These are phyloP conservation scores for Berkeleyomyces rouxiae DNA, from an alignment of 2,329 filamentous ascomycete species.

Conservation along the genomic window DNA sequence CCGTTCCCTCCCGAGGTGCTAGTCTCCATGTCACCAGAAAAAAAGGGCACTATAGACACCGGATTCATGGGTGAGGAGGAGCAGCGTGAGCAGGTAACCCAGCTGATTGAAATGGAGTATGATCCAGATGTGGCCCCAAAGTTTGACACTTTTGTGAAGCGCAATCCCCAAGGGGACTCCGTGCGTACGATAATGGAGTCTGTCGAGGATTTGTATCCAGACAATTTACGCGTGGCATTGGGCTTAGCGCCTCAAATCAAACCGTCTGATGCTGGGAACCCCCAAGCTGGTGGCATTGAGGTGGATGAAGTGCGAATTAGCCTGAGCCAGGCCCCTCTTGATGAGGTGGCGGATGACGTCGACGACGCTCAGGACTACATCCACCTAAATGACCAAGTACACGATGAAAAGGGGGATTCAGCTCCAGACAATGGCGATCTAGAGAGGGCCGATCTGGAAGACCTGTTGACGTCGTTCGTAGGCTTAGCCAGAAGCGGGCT, in stretches of 20 bases:
- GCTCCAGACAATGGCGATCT: neutral
- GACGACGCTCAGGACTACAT: neutral
- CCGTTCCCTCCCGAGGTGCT: constrained; percentile 56
- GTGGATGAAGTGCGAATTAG: constrained; percentile 47
- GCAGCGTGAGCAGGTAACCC: constrained; percentile 46
- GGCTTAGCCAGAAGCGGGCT: constrained; percentile 30
- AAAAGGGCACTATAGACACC: constrained; percentile 35
- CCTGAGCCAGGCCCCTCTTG: neutral
- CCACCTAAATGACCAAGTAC: neutral
- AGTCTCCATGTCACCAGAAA: constrained; percentile 69
- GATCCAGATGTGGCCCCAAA: constrained; percentile 26
- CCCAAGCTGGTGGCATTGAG: constrained; percentile 32
- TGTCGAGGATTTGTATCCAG: constrained; percentile 71
- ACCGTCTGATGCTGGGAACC: constrained; percentile 9
- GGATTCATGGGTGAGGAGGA: constrained; percentile 90
- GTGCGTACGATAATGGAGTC: constrained; percentile 71
- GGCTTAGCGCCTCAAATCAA: constrained; percentile 22
- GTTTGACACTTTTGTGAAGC: constrained; percentile 51
- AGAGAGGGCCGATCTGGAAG: neutral
- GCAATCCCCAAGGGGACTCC: constrained; percentile 32
- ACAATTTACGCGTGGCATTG: constrained; percentile 37
- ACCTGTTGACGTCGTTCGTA: constrained; percentile 9
- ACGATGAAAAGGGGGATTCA: neutral
- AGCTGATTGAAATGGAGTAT: constrained; percentile 49
- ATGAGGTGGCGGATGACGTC: neutral